Evolutionary conservation across 2,329 filamentous ascomycete species (phyloP), one percentile per base, ranked within the genome.

Genomic region (Scopulariopsis brevicaulis): DNA sequence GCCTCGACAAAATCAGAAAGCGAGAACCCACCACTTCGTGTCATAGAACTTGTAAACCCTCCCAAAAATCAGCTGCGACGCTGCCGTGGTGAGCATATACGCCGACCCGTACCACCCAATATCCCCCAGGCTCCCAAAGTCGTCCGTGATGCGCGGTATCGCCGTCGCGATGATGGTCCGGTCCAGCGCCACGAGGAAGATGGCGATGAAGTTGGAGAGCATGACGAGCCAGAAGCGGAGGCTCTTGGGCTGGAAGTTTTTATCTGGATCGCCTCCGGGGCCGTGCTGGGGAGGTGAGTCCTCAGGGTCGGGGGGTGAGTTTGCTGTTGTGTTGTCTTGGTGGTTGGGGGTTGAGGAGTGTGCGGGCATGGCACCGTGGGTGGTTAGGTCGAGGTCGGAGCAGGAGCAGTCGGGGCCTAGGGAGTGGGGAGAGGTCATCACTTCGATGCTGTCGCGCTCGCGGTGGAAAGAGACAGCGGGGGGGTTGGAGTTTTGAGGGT

Each of bases 91-190:
- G 61, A 85, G 70, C 73, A 84, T 79, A 65, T 82, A 81, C 7
- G 78, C 76, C 54, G 78, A 79, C 3, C 78, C 79, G 65, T 83
- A 84, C 81, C 82, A 84, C 55, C 79, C 80, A 57, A 84, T 79
- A 61, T 84, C 81, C 5, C 75, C 75, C 4, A 82, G 68, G 55
- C 77, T 77, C 54, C 77, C 69, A 64, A 81, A 80, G 28, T 79
- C 75, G 61, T 77, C 71, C 4, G 76, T 77, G 64, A 80, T 80
- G 32, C 69, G 67, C 3, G 77, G 77, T 22, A 78, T 73, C n/a
- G 77, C 80, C 48, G 73, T 83, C 60, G 76, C 74, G 53, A 80
- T 71, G 60, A 80, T 79, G 14, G 77, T 80, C 56, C 77, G 70
- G 63, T 80, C 77, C 12, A 83, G 72, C n/a, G 80, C 80, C 25